phyloP scores from a whole-genome alignment of 1,284 basidiomycete species.

The Golubevia sp. region DNA sequence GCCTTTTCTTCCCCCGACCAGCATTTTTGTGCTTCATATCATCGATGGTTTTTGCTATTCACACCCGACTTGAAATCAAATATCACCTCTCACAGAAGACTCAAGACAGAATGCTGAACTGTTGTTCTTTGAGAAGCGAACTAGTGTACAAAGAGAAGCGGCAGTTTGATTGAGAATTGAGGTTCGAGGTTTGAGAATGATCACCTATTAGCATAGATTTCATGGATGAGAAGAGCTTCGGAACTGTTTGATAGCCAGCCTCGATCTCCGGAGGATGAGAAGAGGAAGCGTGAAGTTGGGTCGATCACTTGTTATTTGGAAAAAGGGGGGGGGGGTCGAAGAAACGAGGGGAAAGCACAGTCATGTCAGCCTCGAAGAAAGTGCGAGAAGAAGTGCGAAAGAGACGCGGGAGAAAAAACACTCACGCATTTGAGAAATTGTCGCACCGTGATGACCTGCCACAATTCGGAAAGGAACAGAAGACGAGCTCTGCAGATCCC shows the following conservation, averaged over 20 bases:
- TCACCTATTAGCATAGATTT: too few species aligned
- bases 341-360: background rate
- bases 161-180: too few species aligned
- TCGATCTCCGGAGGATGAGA: conserved; percentile 89
- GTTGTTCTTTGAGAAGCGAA: too few species aligned
- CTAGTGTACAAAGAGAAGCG: too few species aligned
- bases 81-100: too few species aligned
- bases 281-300: conserved; percentile 79
- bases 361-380: conserved; percentile 11
- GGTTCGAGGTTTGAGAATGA: too few species aligned
- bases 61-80: too few species aligned
- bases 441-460: conserved; percentile 92
- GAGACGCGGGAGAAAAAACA: conserved; percentile 11
- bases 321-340: background rate
- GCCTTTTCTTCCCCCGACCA: too few species aligned
- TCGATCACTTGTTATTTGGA: conserved; percentile 73
- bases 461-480: conserved; percentile 80
- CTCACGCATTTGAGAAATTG: conserved; percentile 85
- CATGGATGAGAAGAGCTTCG: conserved; percentile 50
- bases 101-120: too few species aligned
- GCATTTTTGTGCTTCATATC: too few species aligned
- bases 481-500: conserved; percentile 69
- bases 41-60: too few species aligned
- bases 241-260: conserved; percentile 71
- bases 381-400: conserved; percentile 21